phyloP scores from a whole-genome alignment of 1,284 basidiomycete species.

The Sporisorium sorghi region DNA sequence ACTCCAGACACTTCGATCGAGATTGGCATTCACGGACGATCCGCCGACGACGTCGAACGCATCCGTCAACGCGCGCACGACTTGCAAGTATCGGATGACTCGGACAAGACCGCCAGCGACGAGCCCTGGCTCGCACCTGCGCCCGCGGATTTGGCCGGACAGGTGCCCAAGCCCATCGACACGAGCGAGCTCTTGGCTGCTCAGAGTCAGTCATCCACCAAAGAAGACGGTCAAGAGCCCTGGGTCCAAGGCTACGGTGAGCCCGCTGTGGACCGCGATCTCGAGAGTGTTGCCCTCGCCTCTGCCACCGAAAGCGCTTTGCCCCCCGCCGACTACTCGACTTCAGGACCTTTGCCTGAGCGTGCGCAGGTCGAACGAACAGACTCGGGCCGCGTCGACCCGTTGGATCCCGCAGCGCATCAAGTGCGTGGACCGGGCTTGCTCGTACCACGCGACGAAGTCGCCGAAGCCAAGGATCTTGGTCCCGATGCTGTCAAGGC shows the following conservation, averaged over 20 bases:
- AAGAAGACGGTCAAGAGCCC: constrained; percentile 27
- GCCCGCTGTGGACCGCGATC: constrained; percentile 28
- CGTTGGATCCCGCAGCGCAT: constrained; percentile 50
- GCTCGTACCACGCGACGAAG: constrained; percentile 52
- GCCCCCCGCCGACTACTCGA: constrained; percentile 36
- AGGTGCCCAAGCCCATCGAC: constrained; percentile 42
- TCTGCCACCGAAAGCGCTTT: background rate
- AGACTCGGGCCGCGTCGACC: constrained; percentile 52
- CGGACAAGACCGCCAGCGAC: constrained; percentile 7
- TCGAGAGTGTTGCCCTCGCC: constrained; percentile 15
- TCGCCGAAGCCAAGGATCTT: constrained; percentile 43
- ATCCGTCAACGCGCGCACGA: constrained; percentile 40
- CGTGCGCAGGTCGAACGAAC: constrained; percentile 52
- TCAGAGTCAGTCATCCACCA: constrained; percentile 11
- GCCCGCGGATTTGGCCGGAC: constrained; percentile 26
- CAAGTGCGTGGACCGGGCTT: constrained; percentile 48
- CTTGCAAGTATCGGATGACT: constrained; percentile 33
- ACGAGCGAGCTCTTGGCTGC: constrained; percentile 38
- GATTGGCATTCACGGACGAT: constrained; percentile 53
- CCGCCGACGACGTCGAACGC: constrained; percentile 47
- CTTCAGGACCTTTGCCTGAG: constrained; percentile 32
- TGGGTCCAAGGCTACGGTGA: constrained; percentile 48
- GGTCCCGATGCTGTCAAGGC: constrained; percentile 38
- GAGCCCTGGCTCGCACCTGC: constrained; percentile 43
- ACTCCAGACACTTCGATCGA: constrained; percentile 53